Conservation (phyloP, 345 rosid species). For the Camelina sativa region DNA sequence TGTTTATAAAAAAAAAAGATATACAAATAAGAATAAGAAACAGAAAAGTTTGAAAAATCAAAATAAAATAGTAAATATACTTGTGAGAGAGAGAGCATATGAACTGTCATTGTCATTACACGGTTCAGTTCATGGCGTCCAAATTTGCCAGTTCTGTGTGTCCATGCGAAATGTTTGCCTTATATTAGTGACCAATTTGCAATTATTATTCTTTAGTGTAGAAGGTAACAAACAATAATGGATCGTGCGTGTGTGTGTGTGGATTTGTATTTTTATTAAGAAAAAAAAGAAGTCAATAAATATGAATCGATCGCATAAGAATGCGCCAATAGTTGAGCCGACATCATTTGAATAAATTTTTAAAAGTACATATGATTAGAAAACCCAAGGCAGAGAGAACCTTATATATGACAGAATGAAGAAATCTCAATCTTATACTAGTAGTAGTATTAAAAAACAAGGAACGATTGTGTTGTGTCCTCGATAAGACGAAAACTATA, state of each 20-base stretch:
- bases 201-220: slow-evolving; percentile 8
- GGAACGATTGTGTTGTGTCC: not conserved
- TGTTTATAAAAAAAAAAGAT: not conserved
- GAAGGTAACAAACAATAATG: not conserved
- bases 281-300: no score
- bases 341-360: slow-evolving; percentile 25
- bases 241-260: not conserved
- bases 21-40: not conserved
- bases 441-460: not conserved
- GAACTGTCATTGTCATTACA: slow-evolving; percentile 39
- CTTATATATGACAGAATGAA: slow-evolving; percentile 7
- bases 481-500: not conserved
- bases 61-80: not conserved
- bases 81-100: slow-evolving; percentile 7
- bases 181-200: slow-evolving; percentile 9
- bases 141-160: slow-evolving; percentile 36
- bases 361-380: not conserved
- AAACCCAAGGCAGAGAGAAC: slow-evolving; percentile 10
- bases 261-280: not conserved
- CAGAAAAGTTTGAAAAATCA: not conserved
- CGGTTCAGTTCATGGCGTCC: slow-evolving; percentile 47
- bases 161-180: slow-evolving; percentile 36
- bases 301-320: not conserved
- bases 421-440: not conserved
- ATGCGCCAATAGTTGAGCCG: slow-evolving; percentile 40